Evolutionary conservation across 1,284 basidiomycete species (phyloP), one percentile per base, ranked within the genome.

Genomic region (Leccinum pachyderme): DNA sequence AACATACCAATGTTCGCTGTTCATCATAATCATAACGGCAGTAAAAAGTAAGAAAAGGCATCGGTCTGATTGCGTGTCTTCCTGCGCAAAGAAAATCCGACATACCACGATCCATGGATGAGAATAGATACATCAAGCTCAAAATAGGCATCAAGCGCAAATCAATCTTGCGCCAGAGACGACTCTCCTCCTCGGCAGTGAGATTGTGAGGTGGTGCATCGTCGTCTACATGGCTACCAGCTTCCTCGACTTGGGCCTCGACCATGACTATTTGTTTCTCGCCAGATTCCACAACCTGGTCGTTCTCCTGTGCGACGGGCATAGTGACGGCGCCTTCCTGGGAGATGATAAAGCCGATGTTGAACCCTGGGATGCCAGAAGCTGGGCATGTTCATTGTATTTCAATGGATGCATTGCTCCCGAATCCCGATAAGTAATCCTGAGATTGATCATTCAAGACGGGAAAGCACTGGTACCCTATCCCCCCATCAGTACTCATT

Each of bases 121-220:
- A 82, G 41, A 83, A 69, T 27, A 88, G 71, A 61, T 87, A 87
- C 79, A 88, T 82, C 46, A 84, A 58, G 18, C 80, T 76, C 18
- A 87, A 67, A 31, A 87, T 86, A 0, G 86, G 85, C 79, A 87
- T 80, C 37, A 87, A 72, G 53, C 82, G 73, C 32, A 76, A 24
- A 60, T 89, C 86, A 24, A 89, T 75, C 71, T 87, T 89, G 57
- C 80, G 73, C 76, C 83, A 89, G 45, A 89, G 67, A 54, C 67
- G 77, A 57, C 69, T 73, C 69, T 87, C 83, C 59, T 87, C 71
- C 58, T 79, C 80, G 0, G 47, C 47, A 2, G 52, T 59, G 39
- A 67, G 54, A 13, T 9, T n/a, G 46, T 6, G 24, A 28, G 47
- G 1, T 54, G 63, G 44, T 15, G 49, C 43, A 0, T 53, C 59